Evolutionary conservation across 352 stramenopile species (phyloP).

Genomic region (Pythium dissotocum): DNA sequence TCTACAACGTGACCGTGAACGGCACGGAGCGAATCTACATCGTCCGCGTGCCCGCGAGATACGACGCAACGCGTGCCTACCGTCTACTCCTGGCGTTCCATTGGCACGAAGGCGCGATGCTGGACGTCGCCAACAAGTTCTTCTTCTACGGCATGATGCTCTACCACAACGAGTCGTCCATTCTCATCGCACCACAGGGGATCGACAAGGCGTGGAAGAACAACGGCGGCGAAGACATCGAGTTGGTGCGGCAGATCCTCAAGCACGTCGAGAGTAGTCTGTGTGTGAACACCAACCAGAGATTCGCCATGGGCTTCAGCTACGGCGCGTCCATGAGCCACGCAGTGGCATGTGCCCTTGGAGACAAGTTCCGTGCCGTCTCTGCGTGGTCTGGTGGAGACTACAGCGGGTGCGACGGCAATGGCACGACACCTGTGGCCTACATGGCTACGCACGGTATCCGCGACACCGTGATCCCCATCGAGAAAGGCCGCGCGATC

Average conservation of each 20-base stretch:
- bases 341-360: conserved; percentile 26
- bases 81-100: conserved; percentile 35
- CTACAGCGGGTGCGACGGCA: conserved; percentile 24
- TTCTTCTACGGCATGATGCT: conserved; percentile 35
- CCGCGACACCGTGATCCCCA: conserved; percentile 31
- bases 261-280: conserved; percentile 27
- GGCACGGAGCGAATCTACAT: conserved; percentile 33
- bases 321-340: conserved; percentile 33
- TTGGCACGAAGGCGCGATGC: conserved; percentile 31
- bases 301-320: conserved; percentile 40
- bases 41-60: conserved; percentile 29
- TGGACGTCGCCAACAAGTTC: conserved; percentile 32
- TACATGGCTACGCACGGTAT: conserved; percentile 31
- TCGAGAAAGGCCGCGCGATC: conserved; percentile 34
- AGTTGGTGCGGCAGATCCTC: conserved; percentile 29
- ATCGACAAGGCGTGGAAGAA: conserved; percentile 31
- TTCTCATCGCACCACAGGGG: conserved; percentile 34
- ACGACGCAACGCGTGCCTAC: conserved; percentile 17
- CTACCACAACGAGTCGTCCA: conserved; percentile 25
- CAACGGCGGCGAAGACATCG: conserved; percentile 30
- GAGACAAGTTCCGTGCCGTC: conserved; percentile 27
- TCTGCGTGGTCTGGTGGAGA: conserved; percentile 31
- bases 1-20: conserved; percentile 31
- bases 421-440: conserved; percentile 23
- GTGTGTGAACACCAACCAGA: conserved; percentile 32